Base-by-base conservation (phyloP, 2,329 filamentous ascomycete genomes). In the Neophaeococcomyces aloes region DNA sequence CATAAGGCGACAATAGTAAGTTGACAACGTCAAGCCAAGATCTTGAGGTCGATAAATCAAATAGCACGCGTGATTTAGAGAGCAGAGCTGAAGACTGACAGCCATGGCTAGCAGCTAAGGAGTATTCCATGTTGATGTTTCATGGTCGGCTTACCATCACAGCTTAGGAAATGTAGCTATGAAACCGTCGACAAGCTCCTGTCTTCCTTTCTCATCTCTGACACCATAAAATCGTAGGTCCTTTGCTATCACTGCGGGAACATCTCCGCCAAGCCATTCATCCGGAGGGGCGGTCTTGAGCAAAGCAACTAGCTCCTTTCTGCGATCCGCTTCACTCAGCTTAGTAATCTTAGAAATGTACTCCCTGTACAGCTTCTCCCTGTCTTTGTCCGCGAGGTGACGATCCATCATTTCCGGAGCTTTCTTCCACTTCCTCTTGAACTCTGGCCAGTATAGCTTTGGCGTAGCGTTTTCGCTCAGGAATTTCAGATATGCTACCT, bases 401-500 rank as follows among this genome's bases (percentile, higher is more conserved):
- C 56, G 55, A 42, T 66, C 63, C 44, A 61, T 68, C 83, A 98
- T 87, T 41, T 80, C 75, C 0, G 75, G 63, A 51, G 94, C 87
- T 52, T 83, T 88, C 52, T 82, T 83, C 64, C 79, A 91, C 60
- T 95, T 98, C 27, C 91, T 74, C 56, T 85, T 86, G 65, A 98
- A 98, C 60, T 98, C 91, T 0, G 86, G 82, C 91, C 91, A 98
- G 69, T 94, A 98, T 1, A 98, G 72, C 65, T 94, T 96, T 0
- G 86, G 82, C 0, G 81, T 91, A 0, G 88, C 89, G 53, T 86
- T 76, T 38, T 81, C 76, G 50, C 89, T 79, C 23, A 98, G 69
- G 50, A 98, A 83, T 0, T 76, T 74, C 48, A 96, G 67, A 61
- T 93, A 98, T 1, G 81, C 78, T 51, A 94, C 82, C 36, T 75